These are phyloP conservation scores for Talaromyces atroroseus DNA, from an alignment of 2,329 filamentous ascomycete species.

Conservation along the genomic window DNA sequence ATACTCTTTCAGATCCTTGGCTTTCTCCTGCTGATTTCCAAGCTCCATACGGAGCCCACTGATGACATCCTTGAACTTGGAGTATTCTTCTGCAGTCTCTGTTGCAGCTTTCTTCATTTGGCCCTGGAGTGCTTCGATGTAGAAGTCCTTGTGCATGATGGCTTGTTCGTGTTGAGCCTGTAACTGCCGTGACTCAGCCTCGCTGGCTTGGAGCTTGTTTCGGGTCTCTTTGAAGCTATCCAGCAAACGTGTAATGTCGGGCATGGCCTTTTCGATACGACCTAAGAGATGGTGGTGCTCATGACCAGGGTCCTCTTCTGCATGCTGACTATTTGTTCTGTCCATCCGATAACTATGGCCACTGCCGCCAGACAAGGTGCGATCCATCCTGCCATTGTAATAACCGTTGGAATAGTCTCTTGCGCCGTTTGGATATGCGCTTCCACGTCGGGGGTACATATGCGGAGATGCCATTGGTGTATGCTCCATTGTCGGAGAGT, in stretches of 20 bases:
- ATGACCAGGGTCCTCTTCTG: slow-evolving; percentile 10
- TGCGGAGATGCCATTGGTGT: slow-evolving; percentile 30
- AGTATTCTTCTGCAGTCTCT: slow-evolving; percentile 46
- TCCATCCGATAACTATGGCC: slow-evolving; percentile 11
- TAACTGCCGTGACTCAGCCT: slow-evolving; percentile 46
- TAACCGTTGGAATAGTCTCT: slow-evolving; percentile 23
- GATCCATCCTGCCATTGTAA: slow-evolving; percentile 6
- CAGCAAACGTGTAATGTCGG: slow-evolving; percentile 41
- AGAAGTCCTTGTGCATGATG: slow-evolving; percentile 48
- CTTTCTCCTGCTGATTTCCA: slow-evolving; percentile 48
- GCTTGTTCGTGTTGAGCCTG: slow-evolving; percentile 47
- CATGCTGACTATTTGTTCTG: slow-evolving; percentile 4
- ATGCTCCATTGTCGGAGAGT: slow-evolving; percentile 33
- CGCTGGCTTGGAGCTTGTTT: slow-evolving; percentile 44
- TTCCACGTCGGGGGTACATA: slow-evolving; percentile 19
- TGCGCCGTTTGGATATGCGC: slow-evolving; percentile 21
- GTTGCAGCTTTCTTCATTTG: slow-evolving; percentile 47
- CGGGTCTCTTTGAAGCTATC: slow-evolving; percentile 48
- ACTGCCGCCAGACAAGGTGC: slow-evolving; percentile 1
- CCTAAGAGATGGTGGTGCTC: slow-evolving; percentile 38
- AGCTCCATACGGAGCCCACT: slow-evolving; percentile 49
- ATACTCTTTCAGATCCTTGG: slow-evolving; percentile 47
- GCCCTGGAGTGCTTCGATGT: slow-evolving; percentile 48
- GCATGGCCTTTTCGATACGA: slow-evolving; percentile 43
- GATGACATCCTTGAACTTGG: slow-evolving; percentile 37